Evolutionary conservation across 2,329 filamentous ascomycete genomes (phyloP), one percentile per base, ranked within the genome.

Genomic region (Chalaropsis ovoidea): DNA sequence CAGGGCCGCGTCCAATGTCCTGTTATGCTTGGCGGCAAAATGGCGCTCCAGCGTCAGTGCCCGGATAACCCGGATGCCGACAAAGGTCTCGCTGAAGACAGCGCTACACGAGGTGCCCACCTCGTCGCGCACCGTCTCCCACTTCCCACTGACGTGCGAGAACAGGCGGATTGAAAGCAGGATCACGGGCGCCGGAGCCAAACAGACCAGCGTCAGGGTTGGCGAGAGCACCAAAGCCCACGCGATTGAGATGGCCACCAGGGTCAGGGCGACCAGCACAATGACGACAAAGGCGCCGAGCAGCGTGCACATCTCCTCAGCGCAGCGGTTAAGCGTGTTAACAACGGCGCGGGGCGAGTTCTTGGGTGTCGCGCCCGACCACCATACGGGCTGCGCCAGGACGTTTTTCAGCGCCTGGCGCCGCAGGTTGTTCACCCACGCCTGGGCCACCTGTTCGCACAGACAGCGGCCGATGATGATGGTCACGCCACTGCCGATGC

Each of bases 231-330:
- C 73, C 17, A 95, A 74, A 3, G 89, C 86, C 92, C 91, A 96
- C 1, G 81, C 71, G 6, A 94, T 71, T 0, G 89, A 85, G n/a
- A 87, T 81, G 0, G 76, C 66, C 19, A 89, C 79, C 80, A 95
- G 92, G 63, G 84, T 75, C 0, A 79, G 72, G 2, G 88, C 85
- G 10, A 87, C 82, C 15, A 92, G 78, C 0, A 87, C 74, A 64
- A 88, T 83, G 0, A 88, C 87, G 0, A 86, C 80, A 71, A 96
- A 95, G 1, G 88, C 83, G 1, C 89, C 88, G 0, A 95, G 80
- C 0, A 97, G 77, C 70, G 89, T 91, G 8, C 89, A 83, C 83
- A 94, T 92, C 72, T 96, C 90, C 72, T 97, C 91, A 0, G 87
- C 88, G 70, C 90, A 89, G 17, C 87, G 82, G 71, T 95, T 90